Base-by-base conservation (phyloP, 345 rosid genomes). In the Cardamine occulta region DNA sequence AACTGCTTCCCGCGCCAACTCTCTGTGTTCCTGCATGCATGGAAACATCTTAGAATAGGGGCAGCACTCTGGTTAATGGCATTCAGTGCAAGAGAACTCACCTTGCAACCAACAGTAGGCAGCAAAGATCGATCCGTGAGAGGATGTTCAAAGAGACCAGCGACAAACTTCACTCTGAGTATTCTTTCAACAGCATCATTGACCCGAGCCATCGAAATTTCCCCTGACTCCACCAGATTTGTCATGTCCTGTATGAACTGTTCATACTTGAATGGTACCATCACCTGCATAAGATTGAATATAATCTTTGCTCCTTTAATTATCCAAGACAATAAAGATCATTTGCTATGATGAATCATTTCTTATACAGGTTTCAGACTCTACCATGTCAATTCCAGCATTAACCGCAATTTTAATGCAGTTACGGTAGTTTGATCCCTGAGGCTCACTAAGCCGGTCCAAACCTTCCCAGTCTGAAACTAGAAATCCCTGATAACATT, bases 311-410 rank as follows among this genome's bases (percentile, higher is more conserved):
- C 72, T 78, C 12, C 47, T 55, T 35, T 29, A 45, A 7, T 44
- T 32, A 44, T 56, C 24, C 7, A 5, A n/a, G 59, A 55, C 32
- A 66, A 10, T 71, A 73, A 39, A 39, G 21, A 64, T 42, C 28
- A 72, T 57, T 23, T 39, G 31, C 44, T 28, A 77, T 54, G 56
- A 7, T 63, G 14, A 59, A 26, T 57, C 49, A 26, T 58, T 17
- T 51, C 28, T 31, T 57, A 63, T 62, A 55, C 1, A 1, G 9
- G 45, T 47, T 66, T 72, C 12, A 58, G 44, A 69, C 48, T 15
- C 63, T 89, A 69, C 97, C 98, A 93, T 87, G 85, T 93, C 98
- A 5, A 87, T 83, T 80, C 97, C 98, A 24, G 98, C 97, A 82
- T 87, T 93, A 66, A 91, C 76, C 1, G 97, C 87, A 68, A 77